phyloP scores from a whole-genome alignment of 768 basidiomycete genomes.

The Crepidotus variabilis region DNA sequence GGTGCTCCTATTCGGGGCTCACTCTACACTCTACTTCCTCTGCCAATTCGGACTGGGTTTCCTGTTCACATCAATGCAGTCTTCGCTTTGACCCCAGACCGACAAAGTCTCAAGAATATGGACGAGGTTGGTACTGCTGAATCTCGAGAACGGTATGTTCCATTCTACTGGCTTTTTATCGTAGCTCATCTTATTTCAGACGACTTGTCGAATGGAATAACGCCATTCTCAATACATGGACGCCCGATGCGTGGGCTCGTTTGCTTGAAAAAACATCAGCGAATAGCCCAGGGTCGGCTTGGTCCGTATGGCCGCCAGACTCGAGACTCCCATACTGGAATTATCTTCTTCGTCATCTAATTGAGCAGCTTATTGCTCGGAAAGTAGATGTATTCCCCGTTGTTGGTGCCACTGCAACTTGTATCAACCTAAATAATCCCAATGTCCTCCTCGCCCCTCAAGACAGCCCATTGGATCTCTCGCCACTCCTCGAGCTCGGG shows the following conservation, averaged over 20 bases:
- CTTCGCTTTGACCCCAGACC: slow-evolving; percentile 40
- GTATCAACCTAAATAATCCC: slow-evolving; percentile 1
- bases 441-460: slow-evolving; percentile 6
- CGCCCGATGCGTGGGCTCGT: slow-evolving; percentile 36
- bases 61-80: slow-evolving; percentile 41
- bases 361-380: neutral
- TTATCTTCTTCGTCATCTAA: neutral
- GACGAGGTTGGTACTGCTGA: slow-evolving; percentile 34
- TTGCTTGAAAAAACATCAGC: slow-evolving; percentile 27
- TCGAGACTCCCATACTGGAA: slow-evolving; percentile 10
- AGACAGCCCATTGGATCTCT: neutral
- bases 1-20: slow-evolving; percentile 23
- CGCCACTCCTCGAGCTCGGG: neutral
- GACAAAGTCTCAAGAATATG: slow-evolving; percentile 41
- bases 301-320: slow-evolving; percentile 13
- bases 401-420: neutral
- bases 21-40: slow-evolving; percentile 43
- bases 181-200: slow-evolving; percentile 19
- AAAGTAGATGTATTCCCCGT: slow-evolving; percentile 6
- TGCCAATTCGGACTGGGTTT: slow-evolving; percentile 41
- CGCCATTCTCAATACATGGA: slow-evolving; percentile 36
- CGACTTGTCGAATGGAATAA: slow-evolving; percentile 45
- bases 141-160: slow-evolving; percentile 36
- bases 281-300: neutral
- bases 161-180: neutral